Conservation (phyloP, 2,329 filamentous ascomycete species). For the Trichoderma oligosporum region DNA sequence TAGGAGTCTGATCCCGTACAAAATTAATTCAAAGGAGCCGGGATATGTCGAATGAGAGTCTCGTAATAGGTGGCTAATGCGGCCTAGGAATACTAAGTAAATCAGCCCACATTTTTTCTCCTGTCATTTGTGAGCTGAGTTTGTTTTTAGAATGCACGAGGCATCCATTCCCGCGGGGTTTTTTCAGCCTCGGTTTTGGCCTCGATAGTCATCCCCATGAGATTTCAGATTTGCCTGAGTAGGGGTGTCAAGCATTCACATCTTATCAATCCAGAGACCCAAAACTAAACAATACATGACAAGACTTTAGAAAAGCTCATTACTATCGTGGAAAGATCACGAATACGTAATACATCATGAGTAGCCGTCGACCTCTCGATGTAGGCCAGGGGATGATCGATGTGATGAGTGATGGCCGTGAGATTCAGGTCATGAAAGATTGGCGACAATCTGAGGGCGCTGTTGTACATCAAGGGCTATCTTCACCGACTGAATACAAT, state of each 20-base stretch:
- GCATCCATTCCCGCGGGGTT: slow-evolving; percentile 6
- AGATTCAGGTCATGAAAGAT: slow-evolving; percentile 13
- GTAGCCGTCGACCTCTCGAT: neutral
- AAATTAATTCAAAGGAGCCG: neutral
- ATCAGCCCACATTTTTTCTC: slow-evolving; percentile 3
- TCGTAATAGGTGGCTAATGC: neutral
- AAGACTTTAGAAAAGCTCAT: neutral
- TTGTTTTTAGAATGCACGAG: neutral
- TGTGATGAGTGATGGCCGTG: neutral
- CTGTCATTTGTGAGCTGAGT: slow-evolving; percentile 3
- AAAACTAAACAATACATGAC: neutral
- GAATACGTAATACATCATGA: neutral
- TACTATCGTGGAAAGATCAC: neutral
- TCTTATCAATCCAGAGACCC: neutral
- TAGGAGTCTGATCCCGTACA: neutral
- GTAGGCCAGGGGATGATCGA: slow-evolving; percentile 11
- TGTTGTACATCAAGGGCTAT: neutral
- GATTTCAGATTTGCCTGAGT: neutral
- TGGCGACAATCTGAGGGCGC: slow-evolving; percentile 10
- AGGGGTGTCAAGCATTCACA: neutral
- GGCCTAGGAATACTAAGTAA: neutral
- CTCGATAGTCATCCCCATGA: neutral
- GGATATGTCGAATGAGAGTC: neutral
- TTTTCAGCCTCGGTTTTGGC: neutral
- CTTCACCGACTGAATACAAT: slow-evolving; percentile 13